Percentiles rank a stretch among this genome's conserved stretches.
These are phyloP conservation scores for Colletotrichum abscissum DNA, from an alignment of 2,329 filamentous ascomycete genomes.

Conservation along the genomic window DNA sequence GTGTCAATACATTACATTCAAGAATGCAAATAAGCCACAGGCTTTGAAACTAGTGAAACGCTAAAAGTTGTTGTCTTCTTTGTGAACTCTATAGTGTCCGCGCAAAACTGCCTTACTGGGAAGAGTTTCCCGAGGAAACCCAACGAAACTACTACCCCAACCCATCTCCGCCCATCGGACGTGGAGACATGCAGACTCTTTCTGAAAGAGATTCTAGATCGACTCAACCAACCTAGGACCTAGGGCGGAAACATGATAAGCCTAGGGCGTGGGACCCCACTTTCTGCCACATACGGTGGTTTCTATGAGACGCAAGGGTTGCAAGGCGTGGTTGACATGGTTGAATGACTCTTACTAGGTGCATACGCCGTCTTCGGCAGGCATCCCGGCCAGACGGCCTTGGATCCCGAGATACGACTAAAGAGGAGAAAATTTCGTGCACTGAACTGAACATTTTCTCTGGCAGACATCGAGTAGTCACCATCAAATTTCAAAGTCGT, in stretches of 20 bases:
- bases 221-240: not conserved
- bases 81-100: not conserved
- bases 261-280: not conserved
- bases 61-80: not conserved
- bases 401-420: not conserved
- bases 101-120: not conserved
- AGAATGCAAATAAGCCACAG: not conserved
- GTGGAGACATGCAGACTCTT: not conserved
- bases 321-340: not conserved
- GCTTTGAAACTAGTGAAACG: not conserved
- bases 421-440: not conserved
- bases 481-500: not conserved
- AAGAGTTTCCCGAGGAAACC: not conserved
- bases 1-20: not conserved
- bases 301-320: slow-evolving; percentile 7
- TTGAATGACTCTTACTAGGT: slow-evolving; percentile 18
- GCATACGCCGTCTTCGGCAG: slow-evolving; percentile 11
- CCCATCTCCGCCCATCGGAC: slow-evolving; percentile 14
- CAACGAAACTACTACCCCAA: not conserved
- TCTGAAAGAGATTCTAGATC: not conserved
- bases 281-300: not conserved
- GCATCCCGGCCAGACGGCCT: not conserved
- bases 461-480: not conserved
- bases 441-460: not conserved
- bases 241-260: not conserved